A percentile compares a stretch with the other conserved stretches of the same genome.
Evolutionary conservation across 805 yeast species (phyloP).

Genomic region (Millerozyma acaciae): DNA sequence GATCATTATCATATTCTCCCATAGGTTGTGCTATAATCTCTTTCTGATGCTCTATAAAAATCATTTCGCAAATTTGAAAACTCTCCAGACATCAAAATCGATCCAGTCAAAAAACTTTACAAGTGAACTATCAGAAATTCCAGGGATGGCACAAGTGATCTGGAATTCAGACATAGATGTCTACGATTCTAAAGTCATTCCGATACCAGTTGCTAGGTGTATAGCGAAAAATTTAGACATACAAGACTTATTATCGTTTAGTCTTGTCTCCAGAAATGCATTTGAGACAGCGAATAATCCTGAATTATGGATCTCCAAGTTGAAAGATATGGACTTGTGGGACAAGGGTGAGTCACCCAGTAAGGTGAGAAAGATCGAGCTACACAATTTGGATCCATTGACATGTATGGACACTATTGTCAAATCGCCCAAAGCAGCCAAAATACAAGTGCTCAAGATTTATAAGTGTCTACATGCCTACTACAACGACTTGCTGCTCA

Average conservation of each 20-base stretch:
- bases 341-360: constrained; percentile 12
- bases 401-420: constrained; percentile 29
- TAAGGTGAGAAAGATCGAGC: constrained; percentile 2
- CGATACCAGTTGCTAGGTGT: constrained; percentile 32
- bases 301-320: constrained; percentile 35
- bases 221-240: constrained; percentile 33
- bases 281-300: constrained; percentile 36
- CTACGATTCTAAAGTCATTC: constrained; percentile 36
- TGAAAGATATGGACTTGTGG: constrained; percentile 38
- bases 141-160: constrained; percentile 39
- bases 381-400: constrained; percentile 22
- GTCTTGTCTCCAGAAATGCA: constrained; percentile 36
- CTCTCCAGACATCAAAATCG: too few species aligned
- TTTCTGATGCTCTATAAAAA: too few species aligned
- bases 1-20: too few species aligned
- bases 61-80: too few species aligned
- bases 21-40: too few species aligned
- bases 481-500: constrained; percentile 43
- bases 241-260: constrained; percentile 36
- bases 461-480: constrained; percentile 37
- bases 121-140: too few species aligned
- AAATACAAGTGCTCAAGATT: constrained; percentile 36
- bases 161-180: constrained; percentile 47
- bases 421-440: constrained; percentile 28
- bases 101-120: too few species aligned